These are phyloP conservation scores for Fusarium succisae DNA, from an alignment of 2,329 filamentous ascomycete genomes.

Conservation along the genomic window DNA sequence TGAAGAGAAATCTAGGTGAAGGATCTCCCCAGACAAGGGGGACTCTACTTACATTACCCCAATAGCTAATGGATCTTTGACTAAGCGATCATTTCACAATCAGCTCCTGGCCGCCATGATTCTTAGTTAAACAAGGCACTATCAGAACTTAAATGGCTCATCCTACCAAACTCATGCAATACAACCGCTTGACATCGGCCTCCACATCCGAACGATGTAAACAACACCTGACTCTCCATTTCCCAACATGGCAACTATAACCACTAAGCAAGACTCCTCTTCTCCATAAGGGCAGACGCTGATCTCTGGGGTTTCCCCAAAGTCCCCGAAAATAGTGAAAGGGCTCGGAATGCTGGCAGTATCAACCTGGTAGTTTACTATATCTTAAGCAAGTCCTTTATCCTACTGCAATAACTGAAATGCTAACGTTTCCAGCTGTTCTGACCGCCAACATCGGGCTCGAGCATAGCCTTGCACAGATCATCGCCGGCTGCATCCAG, in stretches of 20 bases:
- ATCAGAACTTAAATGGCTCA: not conserved
- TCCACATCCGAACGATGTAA: not conserved
- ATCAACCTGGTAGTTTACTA: constrained; percentile 57
- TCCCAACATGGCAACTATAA: not conserved
- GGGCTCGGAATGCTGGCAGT: constrained; percentile 52
- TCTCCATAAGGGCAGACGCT: not conserved
- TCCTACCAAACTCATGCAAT: not conserved
- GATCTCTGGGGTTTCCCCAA: constrained; percentile 1
- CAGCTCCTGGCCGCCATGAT: not conserved
- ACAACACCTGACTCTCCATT: not conserved
- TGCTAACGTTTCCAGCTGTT: not conserved
- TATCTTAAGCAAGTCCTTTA: constrained; percentile 39
- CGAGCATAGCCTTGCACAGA: constrained; percentile 40
- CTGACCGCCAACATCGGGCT: constrained; percentile 47
- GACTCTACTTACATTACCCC: not conserved
- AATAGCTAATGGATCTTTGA: not conserved
- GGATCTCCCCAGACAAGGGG: rapidly evolving
- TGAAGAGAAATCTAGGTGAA: rapidly evolving
- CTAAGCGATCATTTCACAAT: rapidly evolving
- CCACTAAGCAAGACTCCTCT: not conserved
- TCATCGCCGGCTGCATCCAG: constrained; percentile 50
- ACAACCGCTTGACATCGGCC: not conserved
- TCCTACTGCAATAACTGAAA: not conserved
- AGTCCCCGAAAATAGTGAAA: not conserved
- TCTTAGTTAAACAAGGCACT: not conserved